Evolutionary conservation across 73 alveolate genomes (phyloP).

Genomic region (Tetrahymena malaccensis): DNA sequence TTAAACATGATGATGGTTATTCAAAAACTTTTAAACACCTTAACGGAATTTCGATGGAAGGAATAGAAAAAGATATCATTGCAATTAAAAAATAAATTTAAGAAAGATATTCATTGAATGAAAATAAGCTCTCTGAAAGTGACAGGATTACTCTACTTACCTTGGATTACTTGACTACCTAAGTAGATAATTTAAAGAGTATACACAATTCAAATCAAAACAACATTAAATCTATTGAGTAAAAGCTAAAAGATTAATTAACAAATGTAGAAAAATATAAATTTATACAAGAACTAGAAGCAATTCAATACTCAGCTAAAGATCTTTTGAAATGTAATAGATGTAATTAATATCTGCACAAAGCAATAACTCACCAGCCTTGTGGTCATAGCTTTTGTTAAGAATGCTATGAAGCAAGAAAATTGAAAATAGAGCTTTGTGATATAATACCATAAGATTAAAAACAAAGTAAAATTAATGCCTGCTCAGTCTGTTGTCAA

Average conservation of each 20-base stretch:
- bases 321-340: background rate
- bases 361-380: background rate
- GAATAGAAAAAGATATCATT: background rate
- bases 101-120: background rate
- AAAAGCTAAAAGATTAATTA: background rate
- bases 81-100: background rate
- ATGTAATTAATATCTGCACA: background rate
- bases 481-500: background rate
- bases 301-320: background rate
- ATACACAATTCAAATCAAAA: background rate
- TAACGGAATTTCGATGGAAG: background rate
- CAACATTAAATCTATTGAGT: background rate
- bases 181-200: background rate
- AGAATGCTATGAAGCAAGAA: background rate
- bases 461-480: background rate
- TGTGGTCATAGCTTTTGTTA: background rate
- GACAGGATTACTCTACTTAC: background rate
- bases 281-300: background rate
- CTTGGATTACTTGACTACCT: background rate
- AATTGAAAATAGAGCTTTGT: background rate
- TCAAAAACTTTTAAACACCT: background rate
- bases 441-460: background rate
- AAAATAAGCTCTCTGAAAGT: background rate
- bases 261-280: background rate
- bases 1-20: background rate